Conservation (phyloP, 306 rosid genomes). For the Gillenia trifoliata region DNA sequence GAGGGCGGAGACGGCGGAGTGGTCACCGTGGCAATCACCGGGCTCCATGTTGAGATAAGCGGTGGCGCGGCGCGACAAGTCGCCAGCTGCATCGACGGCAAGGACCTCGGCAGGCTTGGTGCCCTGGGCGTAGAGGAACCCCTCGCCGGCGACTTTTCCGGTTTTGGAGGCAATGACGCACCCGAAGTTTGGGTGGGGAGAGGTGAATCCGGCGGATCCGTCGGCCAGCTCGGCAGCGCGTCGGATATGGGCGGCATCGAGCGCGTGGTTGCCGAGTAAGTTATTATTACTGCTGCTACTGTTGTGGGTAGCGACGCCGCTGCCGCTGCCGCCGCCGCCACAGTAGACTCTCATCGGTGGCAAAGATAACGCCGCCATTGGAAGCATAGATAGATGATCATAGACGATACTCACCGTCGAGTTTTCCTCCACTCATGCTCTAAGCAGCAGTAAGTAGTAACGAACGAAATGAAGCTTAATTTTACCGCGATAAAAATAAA, state of each 20-base stretch:
- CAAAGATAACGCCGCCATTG: neutral
- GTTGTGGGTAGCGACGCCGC: slow-evolving; percentile 11
- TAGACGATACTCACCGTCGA: neutral
- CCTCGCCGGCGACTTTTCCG: slow-evolving; percentile 65
- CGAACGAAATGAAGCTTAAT: neutral
- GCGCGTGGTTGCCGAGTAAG: slow-evolving; percentile 14
- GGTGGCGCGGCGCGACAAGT: slow-evolving; percentile 42
- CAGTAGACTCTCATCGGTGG: neutral
- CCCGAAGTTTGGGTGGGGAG: slow-evolving; percentile 91
- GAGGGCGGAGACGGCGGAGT: slow-evolving; percentile 70
- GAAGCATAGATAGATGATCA: neutral
- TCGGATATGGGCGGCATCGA: slow-evolving; percentile 48
- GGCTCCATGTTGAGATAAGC: slow-evolving; percentile 91
- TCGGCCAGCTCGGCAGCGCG: slow-evolving; percentile 74
- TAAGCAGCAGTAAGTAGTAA: no score
- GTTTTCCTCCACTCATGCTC: no score
- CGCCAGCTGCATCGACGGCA: slow-evolving; percentile 64
- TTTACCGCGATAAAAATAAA: no score
- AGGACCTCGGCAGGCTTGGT: slow-evolving; percentile 75
- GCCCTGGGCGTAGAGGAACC: slow-evolving; percentile 86
- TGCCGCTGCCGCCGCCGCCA: no score
- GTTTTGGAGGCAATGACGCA: slow-evolving; percentile 62
- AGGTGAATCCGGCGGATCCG: slow-evolving; percentile 74
- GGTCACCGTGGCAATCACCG: slow-evolving; percentile 82
- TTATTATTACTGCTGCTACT: neutral